phyloP scores from a whole-genome alignment of 1,284 basidiomycete genomes.

The Ustilago loliicola region DNA sequence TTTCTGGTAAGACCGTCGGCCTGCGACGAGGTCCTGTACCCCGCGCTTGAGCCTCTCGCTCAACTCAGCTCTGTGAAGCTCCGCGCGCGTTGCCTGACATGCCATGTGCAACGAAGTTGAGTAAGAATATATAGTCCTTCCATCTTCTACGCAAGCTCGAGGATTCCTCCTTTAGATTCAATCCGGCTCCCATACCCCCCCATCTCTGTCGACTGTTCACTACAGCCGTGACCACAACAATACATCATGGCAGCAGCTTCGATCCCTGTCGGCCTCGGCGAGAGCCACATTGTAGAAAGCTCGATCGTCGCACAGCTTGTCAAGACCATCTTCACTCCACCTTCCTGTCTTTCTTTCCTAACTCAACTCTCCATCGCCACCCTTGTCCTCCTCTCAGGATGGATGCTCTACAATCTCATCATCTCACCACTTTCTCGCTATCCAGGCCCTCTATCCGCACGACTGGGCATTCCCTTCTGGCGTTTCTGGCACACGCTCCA shows the following conservation, averaged over 20 bases:
- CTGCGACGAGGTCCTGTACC: not conserved
- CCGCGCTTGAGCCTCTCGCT: not conserved
- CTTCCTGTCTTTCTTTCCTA: conserved; percentile 21
- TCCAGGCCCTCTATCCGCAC: conserved; percentile 51
- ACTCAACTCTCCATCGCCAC: conserved; percentile 21
- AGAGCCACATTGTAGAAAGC: conserved; percentile 42
- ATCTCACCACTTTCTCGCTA: conserved; percentile 51
- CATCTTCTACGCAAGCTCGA: not conserved
- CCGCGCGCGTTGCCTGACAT: not conserved
- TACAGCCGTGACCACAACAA: not conserved
- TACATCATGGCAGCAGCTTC: conserved; percentile 22
- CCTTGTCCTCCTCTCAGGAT: conserved; percentile 16
- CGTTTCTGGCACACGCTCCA: conserved; percentile 48
- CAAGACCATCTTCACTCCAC: conserved; percentile 19
- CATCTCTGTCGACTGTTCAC: conserved; percentile 13
- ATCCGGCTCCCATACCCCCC: not conserved
- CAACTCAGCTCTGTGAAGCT: not conserved
- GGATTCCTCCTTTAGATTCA: conserved; percentile 10
- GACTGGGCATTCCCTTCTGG: conserved; percentile 56
- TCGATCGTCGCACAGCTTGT: conserved; percentile 31
- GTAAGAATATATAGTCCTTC: conserved; percentile 19
- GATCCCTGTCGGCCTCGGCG: conserved; percentile 6
- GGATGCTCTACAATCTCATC: conserved; percentile 44
- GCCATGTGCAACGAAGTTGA: not conserved
- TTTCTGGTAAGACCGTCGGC: no score